phyloP scores from a whole-genome alignment of 2,329 filamentous ascomycete species.

The Emmonsia crescens region DNA sequence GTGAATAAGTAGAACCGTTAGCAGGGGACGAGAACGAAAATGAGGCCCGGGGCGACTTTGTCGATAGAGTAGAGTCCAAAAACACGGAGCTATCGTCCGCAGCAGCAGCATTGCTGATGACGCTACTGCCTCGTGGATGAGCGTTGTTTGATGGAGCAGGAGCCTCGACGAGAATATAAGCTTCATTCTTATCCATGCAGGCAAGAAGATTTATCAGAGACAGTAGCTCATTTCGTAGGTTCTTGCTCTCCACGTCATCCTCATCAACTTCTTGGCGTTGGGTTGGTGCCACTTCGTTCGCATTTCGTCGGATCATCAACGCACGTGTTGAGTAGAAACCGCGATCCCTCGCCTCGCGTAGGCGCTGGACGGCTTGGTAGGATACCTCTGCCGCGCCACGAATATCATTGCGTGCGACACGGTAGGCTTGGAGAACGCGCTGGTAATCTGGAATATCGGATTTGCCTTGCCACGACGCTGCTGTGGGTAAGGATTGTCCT shows the following conservation, averaged over 20 bases:
- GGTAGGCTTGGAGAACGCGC: conserved; percentile 83
- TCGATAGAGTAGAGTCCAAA: background rate
- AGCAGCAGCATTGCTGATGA: background rate
- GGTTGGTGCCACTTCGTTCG: conserved; percentile 20
- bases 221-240: conserved; percentile 60
- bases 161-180: conserved; percentile 53
- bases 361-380: conserved; percentile 44
- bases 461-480: conserved; percentile 4
- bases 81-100: conserved; percentile 4
- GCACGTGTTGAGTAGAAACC: conserved; percentile 16
- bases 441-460: conserved; percentile 57
- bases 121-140: background rate
- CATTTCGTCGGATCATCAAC: conserved; percentile 27
- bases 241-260: conserved; percentile 41
- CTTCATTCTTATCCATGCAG: conserved; percentile 70
- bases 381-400: conserved; percentile 58
- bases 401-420: conserved; percentile 74
- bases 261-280: conserved; percentile 23
- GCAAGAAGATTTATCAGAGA: conserved; percentile 85
- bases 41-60: conserved; percentile 3
- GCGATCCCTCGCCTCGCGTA: conserved; percentile 31
- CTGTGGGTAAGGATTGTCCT: background rate
- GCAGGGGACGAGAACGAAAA: background rate
- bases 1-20: background rate
- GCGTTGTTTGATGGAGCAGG: background rate